Evolutionary conservation across 495 filamentous ascomycete species (phyloP).

Genomic region (Thermochaetoides thermophila): DNA sequence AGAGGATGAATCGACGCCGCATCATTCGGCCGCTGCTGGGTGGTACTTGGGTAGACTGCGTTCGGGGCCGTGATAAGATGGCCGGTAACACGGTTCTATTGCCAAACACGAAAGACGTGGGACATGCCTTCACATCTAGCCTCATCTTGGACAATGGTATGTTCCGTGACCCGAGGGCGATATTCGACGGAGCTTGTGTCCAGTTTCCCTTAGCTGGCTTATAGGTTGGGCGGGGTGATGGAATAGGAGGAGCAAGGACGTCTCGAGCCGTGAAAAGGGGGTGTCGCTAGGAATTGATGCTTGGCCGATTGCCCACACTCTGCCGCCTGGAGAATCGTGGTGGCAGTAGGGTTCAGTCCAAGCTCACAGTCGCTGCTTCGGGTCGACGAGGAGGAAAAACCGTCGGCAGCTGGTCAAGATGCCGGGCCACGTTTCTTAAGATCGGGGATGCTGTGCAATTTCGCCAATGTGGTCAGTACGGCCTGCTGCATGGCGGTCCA

Average conservation of each 20-base stretch:
- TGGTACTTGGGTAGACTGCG: background rate
- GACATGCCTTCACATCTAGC: constrained; percentile 78
- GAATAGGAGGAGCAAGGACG: background rate
- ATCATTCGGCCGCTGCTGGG: background rate
- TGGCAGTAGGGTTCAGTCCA: background rate
- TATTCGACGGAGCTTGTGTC: background rate
- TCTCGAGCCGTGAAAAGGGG: constrained; percentile 2
- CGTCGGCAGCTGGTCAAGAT: constrained; percentile 9
- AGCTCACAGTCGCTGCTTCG: background rate
- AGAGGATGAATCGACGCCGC: background rate
- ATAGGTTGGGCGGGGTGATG: constrained; percentile 15
- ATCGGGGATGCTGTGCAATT: constrained; percentile 15
- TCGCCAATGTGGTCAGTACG: constrained; percentile 23
- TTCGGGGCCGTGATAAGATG: constrained; percentile 9
- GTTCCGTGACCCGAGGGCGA: background rate
- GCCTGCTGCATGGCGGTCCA: constrained; percentile 10
- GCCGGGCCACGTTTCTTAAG: constrained; percentile 20
- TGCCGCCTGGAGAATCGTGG: background rate
- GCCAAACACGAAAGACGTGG: constrained; percentile 4
- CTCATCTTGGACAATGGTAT: constrained; percentile 47
- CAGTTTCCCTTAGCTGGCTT: too few relatives aligned
- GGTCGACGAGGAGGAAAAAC: too few relatives aligned
- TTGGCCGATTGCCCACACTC: background rate
- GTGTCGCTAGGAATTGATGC: background rate
- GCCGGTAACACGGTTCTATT: constrained; percentile 4